These are phyloP conservation scores for Acanthamoeba culbertsoni DNA, from an alignment of 208 protist species.

Conservation along the genomic window DNA sequence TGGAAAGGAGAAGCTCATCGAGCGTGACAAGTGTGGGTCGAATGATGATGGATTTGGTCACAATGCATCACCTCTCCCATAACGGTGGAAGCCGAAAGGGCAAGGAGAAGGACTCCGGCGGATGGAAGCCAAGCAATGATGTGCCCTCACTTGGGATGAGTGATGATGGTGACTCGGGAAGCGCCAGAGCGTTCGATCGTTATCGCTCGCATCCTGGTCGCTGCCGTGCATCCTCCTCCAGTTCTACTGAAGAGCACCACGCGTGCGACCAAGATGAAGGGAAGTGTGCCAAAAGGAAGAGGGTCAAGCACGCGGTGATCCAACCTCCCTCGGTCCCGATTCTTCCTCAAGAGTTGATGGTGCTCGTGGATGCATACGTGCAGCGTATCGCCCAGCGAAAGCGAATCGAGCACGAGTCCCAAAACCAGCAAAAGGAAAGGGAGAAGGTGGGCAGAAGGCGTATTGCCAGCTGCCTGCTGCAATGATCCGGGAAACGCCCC, in stretches of 20 bases:
- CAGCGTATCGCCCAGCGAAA: constrained; percentile 19
- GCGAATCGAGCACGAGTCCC: not conserved
- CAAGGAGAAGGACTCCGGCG: not conserved
- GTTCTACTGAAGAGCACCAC: not conserved
- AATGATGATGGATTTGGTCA: constrained; percentile 25
- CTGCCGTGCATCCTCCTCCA: not conserved
- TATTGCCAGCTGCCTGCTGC: constrained; percentile 13
- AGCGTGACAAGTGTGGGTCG: not conserved
- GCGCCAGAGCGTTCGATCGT: not conserved
- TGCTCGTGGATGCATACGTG: constrained; percentile 32
- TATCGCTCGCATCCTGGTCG: not conserved
- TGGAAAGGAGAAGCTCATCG: not conserved
- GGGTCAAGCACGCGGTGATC: not conserved
- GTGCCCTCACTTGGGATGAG: not conserved
- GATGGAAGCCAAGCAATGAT: not conserved
- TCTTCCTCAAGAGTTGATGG: constrained; percentile 5
- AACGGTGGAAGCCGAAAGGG: not conserved
- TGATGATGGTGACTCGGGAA: not conserved
- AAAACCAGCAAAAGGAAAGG: not conserved
- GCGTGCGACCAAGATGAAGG: not conserved
- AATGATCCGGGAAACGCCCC: not conserved
- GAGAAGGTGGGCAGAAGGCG: not conserved
- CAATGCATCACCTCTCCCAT: not conserved
- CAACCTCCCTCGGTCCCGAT: not conserved
- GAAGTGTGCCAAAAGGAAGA: not conserved